Evolutionary conservation across 164 flowering plant genomes (phyloP).

Genomic region (Vitis rotundifolia): DNA sequence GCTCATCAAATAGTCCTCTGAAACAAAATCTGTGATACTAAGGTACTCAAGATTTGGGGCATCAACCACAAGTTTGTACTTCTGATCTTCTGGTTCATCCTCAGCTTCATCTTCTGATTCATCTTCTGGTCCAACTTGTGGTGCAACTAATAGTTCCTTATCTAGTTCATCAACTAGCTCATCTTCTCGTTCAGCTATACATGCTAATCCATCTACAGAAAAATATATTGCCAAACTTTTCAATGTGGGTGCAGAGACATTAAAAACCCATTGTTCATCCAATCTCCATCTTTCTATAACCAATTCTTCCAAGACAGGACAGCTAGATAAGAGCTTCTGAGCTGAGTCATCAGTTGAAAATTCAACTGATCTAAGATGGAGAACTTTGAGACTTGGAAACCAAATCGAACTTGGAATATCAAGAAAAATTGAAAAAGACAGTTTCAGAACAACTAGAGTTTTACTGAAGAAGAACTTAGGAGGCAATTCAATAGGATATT

Average conservation of each 20-base stretch:
- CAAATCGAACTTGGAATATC: neutral
- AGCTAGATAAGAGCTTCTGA: neutral
- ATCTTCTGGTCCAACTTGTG: too few species aligned
- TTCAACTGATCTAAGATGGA: neutral
- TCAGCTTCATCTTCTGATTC: too few species aligned
- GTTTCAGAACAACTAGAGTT: neutral
- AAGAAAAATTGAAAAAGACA: neutral
- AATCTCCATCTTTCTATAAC: neutral
- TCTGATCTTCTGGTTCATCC: neutral
- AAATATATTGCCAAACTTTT: neutral
- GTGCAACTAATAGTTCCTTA: too few species aligned
- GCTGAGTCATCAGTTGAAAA: neutral
- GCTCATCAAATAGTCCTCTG: neutral
- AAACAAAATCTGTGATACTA: neutral
- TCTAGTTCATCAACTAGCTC: too few species aligned
- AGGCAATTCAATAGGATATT: neutral
- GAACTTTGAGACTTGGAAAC: neutral
- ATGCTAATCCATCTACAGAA: neutral
- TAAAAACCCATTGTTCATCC: neutral
- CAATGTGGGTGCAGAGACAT: neutral
- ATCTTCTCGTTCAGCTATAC: neutral
- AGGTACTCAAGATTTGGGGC: conserved; percentile 1
- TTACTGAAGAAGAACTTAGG: neutral
- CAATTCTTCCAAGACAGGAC: neutral
- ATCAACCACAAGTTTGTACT: neutral